Evolutionary conservation across 2,329 filamentous ascomycete genomes (phyloP), one percentile per base, ranked within the genome.

Genomic region (Diaporthe eres): DNA sequence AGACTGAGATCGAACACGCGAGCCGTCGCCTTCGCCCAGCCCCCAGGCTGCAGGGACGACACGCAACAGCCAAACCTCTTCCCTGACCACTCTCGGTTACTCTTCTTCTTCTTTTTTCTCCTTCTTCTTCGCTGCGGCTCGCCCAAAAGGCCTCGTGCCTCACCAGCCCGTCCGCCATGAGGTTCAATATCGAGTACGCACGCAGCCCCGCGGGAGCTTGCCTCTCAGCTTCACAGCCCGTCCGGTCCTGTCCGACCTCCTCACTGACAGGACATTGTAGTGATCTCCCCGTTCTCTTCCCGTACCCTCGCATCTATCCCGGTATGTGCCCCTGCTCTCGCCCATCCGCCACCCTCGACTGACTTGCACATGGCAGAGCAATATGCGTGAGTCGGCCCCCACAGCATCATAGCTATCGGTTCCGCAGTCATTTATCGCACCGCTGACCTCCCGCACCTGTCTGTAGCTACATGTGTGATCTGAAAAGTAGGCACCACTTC

Each of bases 241-340:
- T 39, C 65, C 34, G 34, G 15, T 12, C 60, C 8, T 12, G 37
- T 39, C 37, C 10, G 37, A 9, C 4, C 71, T 65, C 39, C 51
- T n/a, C 47, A 39, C 76, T 76, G 58, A 76, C 55, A 15, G 12
- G n/a, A 25, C 15, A 28, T 22, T 53, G 58, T 73, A 91, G 89
- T 80, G 89, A 91, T 75, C 83, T 91, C 31, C 88, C 88, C 61
- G 85, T 91, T 71, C 85, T 91, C 79, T 91, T 91, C 78, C 89
- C 89, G 28, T 91, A 91, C 74, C 89, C 89, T 47, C 86, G 87
- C 80, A 91, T 91, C 80, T 70, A 70, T 42, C 65, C 65, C n/a
- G 78, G 78, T 78, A 77, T 60, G 72, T 58, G 9, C 28, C 55
- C 71, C 73, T 70, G 42, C 65, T 77, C 77, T 51, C 78, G 63